Percentiles rank a stretch among this genome's conserved stretches.
phyloP scores from a whole-genome alignment of 495 filamentous ascomycete species.

The Rhizodiscina lignyota region DNA sequence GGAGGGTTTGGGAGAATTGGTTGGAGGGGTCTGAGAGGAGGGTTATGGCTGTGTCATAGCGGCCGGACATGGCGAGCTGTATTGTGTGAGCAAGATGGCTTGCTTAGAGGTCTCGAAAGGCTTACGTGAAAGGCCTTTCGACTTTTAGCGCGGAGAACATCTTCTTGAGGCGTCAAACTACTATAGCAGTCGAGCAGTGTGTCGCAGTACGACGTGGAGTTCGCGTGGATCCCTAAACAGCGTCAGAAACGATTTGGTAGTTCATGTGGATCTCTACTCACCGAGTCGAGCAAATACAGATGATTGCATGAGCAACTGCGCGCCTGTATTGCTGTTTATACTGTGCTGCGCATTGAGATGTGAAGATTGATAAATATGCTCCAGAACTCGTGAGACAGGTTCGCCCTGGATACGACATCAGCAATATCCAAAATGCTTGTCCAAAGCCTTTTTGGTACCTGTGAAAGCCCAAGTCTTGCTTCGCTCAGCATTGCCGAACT shows the following conservation, averaged over 20 bases:
- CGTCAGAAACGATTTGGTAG: not conserved
- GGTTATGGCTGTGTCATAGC: conserved; percentile 52
- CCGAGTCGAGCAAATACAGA: conserved; percentile 66
- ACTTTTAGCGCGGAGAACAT: conserved; percentile 53
- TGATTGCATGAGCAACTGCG: conserved; percentile 54
- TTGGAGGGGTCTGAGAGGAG: conserved; percentile 49
- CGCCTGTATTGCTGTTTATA: conserved; percentile 52
- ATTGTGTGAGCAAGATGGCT: not conserved
- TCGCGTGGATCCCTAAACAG: conserved; percentile 32
- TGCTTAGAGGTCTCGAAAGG: too few species aligned
- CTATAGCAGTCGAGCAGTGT: conserved; percentile 63
- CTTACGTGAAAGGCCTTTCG: conserved; percentile 38
- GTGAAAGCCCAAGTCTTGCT: conserved; percentile 58
- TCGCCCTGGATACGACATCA: conserved; percentile 41
- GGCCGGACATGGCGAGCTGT: conserved; percentile 44
- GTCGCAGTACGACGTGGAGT: conserved; percentile 54
- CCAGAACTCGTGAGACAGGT: conserved; percentile 57
- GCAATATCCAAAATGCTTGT: not conserved
- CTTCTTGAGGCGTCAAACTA: conserved; percentile 49
- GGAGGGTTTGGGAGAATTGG: conserved; percentile 55
- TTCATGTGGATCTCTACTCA: conserved; percentile 14
- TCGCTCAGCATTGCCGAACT: conserved; percentile 77
- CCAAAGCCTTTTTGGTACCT: conserved; percentile 27
- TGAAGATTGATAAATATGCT: conserved; percentile 63
- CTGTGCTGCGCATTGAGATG: conserved; percentile 66